Percentiles rank a stretch among this genome's conserved stretches.
Evolutionary conservation across 345 rosid genomes (phyloP).

Genomic region (Eucalyptus curtisii): DNA sequence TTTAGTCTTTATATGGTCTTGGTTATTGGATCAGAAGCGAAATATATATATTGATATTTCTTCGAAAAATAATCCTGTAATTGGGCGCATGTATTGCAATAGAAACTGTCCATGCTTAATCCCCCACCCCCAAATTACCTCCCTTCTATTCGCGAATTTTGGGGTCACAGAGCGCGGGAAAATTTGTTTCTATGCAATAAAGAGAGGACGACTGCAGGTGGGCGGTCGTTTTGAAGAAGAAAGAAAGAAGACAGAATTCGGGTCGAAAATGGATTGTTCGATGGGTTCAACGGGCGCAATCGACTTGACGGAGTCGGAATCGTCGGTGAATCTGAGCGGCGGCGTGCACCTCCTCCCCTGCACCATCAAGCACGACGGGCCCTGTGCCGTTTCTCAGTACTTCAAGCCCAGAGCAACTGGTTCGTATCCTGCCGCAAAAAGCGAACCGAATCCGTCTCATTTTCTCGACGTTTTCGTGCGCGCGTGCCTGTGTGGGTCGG

Average conservation of each 20-base stretch:
- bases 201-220: not conserved
- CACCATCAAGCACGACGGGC: conserved; percentile 64
- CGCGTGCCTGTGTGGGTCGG: not conserved
- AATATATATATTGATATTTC: not conserved
- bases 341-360: conserved; percentile 79
- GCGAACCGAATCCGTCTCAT: no score
- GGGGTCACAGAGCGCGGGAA: not conserved
- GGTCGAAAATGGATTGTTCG: not conserved
- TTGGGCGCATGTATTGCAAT: not conserved
- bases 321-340: conserved; percentile 24
- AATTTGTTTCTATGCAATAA: no score
- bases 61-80: no score
- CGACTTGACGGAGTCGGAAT: conserved; percentile 10
- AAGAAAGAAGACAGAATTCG: not conserved
- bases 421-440: not conserved
- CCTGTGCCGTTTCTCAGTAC: conserved; percentile 59
- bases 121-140: not conserved
- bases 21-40: not conserved
- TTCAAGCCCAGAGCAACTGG: conserved; percentile 68
- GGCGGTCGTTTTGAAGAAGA: not conserved
- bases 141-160: not conserved
- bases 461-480: not conserved
- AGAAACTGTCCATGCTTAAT: not conserved
- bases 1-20: not conserved
- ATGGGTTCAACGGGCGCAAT: conserved; percentile 15